Evolutionary conservation across 805 yeast genomes (phyloP).

Genomic region (Debaryomyces castellii): DNA sequence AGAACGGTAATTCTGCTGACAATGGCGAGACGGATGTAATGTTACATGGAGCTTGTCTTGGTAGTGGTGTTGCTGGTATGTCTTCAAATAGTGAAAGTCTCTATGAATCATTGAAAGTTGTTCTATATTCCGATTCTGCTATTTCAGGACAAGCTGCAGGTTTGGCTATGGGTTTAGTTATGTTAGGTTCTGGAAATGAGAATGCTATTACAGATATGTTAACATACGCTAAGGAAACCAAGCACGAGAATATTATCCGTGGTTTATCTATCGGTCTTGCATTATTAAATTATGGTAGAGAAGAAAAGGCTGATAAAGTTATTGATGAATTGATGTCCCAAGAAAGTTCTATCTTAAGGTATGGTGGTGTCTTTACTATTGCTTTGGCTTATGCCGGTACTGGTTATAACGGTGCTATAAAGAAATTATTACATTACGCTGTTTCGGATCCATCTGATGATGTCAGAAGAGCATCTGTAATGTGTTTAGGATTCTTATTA

Average conservation of each 20-base stretch:
- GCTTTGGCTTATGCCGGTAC: conserved; percentile 98
- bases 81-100: conserved; percentile 73
- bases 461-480: conserved; percentile 94
- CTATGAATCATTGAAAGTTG: conserved; percentile 79
- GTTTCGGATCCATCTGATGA: conserved; percentile 96
- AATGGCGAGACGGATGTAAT: conserved; percentile 75
- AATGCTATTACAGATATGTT: conserved; percentile 75
- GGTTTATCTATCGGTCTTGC: conserved; percentile 92
- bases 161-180: conserved; percentile 90
- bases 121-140: conserved; percentile 87
- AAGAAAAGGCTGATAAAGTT: conserved; percentile 69
- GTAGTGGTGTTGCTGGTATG: conserved; percentile 97
- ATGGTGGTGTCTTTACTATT: conserved; percentile 93
- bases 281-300: conserved; percentile 79
- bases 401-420: conserved; percentile 83
- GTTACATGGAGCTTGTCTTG: conserved; percentile 93
- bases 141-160: conserved; percentile 97
- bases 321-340: conserved; percentile 67
- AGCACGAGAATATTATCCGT: conserved; percentile 92
- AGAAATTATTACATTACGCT: conserved; percentile 84
- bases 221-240: conserved; percentile 89
- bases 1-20: conserved; percentile 63
- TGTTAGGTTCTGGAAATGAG: conserved; percentile 86
- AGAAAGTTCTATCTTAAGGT: conserved; percentile 83
- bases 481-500: conserved; percentile 85